These are phyloP conservation scores for Stephanodiscus minutulus DNA, from an alignment of 108 stramenopile species.

Conservation along the genomic window DNA sequence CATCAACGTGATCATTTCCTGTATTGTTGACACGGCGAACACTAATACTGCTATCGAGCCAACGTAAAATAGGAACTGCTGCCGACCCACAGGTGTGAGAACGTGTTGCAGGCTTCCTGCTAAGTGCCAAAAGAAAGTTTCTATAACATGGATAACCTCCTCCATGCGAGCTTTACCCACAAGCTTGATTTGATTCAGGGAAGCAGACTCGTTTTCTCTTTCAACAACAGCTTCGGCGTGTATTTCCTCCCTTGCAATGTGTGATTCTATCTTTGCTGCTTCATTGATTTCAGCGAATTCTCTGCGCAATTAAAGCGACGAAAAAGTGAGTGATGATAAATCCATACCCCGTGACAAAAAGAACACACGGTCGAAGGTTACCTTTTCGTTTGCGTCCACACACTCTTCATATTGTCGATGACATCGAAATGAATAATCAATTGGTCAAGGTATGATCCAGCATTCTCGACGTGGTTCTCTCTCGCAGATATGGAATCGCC, in stretches of 20 bases:
- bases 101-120: constrained; percentile 34
- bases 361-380: neutral
- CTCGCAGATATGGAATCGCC: constrained; percentile 14
- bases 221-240: constrained; percentile 52
- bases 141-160: constrained; percentile 45
- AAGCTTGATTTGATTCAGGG: constrained; percentile 43
- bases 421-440: constrained; percentile 24
- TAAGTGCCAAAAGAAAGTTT: constrained; percentile 46
- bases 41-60: constrained; percentile 31
- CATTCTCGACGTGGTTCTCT: constrained; percentile 24
- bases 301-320: constrained; percentile 5
- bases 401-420: constrained; percentile 21
- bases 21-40: constrained; percentile 32
- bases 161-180: constrained; percentile 45
- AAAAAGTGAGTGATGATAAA: neutral
- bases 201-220: constrained; percentile 45
- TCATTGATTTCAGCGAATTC: constrained; percentile 43
- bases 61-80: constrained; percentile 52
- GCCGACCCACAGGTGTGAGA: constrained; percentile 37
- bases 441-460: constrained; percentile 18
- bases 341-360: neutral
- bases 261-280: constrained; percentile 37
- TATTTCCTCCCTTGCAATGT: constrained; percentile 43
- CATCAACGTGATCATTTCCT: constrained; percentile 44
- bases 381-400: constrained; percentile 35